Base-by-base conservation (phyloP, 768 basidiomycete genomes). In the Termitomyces sp. region DNA sequence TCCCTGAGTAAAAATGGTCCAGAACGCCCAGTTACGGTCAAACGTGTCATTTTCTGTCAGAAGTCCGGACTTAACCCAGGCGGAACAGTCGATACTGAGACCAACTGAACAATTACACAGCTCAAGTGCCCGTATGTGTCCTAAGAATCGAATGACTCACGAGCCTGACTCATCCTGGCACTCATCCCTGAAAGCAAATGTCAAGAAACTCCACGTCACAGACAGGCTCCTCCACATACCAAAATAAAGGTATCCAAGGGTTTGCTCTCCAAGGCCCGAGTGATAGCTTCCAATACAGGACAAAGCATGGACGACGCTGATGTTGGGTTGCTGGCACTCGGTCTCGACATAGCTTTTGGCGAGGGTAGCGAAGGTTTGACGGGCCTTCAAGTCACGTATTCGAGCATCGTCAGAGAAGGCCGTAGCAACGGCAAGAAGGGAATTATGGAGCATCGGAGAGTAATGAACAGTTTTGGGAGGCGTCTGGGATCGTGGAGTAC, bases 381-480 rank as follows among this genome's bases (percentile, higher is more conserved):
- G 72, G 1, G 77, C 63, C 58, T 74, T 76, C 53, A 75, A 61
- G 61, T 80, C 77, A 18, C 75, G 66, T 54, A 79, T 70, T 46
- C 65, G 66, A 7, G 75, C 76, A 24, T 79, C 76, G 40, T 80
- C 79, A 1, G 77, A 73, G 45, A 79, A 77, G 0, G 75, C 76
- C 6, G 73, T 65, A 3, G 72, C 78, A 24, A 80, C 58, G 0
- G 79, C 73, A 5, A 89, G 69, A 3, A 86, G 74, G 1, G 85
- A 77, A 61, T 89, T 89, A 70, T 89, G 87, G 8, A 88, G 75
- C 80, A 88, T 83, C 0, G 87, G 85, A 2, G 85, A 86, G 68
- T 88, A 89, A 61, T 88, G 85, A 2, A 80, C 68, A 0, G 78
- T 77, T 58, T 78, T 78, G 0, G 77, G 77, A 16, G 73, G 66